Evolutionary conservation across 164 flowering plant genomes (phyloP), one percentile per base, ranked within the genome.

Genomic region (Magnolia sinica): DNA sequence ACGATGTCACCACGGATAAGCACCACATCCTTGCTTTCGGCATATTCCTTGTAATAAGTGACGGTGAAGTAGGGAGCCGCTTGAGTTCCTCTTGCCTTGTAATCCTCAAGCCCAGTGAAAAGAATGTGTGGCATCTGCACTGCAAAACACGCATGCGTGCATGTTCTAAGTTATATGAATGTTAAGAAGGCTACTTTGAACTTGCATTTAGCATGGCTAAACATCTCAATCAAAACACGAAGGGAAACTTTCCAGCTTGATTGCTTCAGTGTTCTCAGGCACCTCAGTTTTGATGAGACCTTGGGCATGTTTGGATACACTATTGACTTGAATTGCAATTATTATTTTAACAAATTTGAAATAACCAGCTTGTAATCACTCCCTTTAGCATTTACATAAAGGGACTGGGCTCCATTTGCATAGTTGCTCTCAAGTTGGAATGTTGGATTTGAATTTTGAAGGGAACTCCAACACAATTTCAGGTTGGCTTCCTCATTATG

Each of bases 41-140:
- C 89, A 83, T 91, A 91, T 78, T 96, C 98, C 18, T 87, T 89
- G 86, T 94, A 94, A 73, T 89, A 85, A 2, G 95, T 74, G 20
- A 82, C 84, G 1, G 94, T 90, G 81, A 90, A 88, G 86, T 93
- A 92, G 23, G 98, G 98, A 73, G 98, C 81, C 73, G 98, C 98
- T 81, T 95, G 96, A 64, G 97, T 92, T 82, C 98, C 98, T 85
- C 93, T 91, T 67, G 98, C 96, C 81, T 95, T 95, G 88, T 93
- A 95, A 84, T 95, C 98, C 81, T 95, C 98, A 75, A 96, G 96
- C 50, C 99, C 97, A 79, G 97, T 96, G 87, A 96, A 90, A 81
- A 94, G 72, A 71, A 96, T 87, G 85, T 92, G 88, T 23, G 97
- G 99, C 92, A 88, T 79, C 82, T 91, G 91, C 77, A 90, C 98